Evolutionary conservation across 108 stramenopile genomes (phyloP).

Genomic region (Mediolabrus comicus): DNA sequence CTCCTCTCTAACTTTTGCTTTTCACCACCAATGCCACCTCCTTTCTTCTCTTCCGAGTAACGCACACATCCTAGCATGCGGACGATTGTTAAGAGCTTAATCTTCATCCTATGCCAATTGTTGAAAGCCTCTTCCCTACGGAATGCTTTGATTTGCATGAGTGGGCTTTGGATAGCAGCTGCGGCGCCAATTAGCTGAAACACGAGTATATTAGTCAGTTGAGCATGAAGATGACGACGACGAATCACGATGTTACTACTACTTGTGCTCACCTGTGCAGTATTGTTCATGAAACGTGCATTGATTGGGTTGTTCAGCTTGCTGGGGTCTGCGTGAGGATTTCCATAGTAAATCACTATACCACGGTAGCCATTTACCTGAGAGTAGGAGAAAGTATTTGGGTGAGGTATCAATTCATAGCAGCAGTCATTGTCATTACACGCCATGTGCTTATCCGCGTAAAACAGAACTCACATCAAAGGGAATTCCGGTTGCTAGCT

Average conservation of each 20-base stretch:
- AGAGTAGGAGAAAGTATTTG: too few species aligned
- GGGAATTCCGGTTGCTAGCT: conserved; percentile 9
- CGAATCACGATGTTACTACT: too few species aligned
- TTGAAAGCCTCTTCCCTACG: neutral
- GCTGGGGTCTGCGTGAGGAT: conserved; percentile 4
- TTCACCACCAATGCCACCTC: neutral
- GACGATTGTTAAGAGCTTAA: conserved; percentile 16
- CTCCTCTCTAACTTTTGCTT: too few species aligned
- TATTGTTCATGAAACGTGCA: conserved; percentile 9
- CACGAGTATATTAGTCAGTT: too few species aligned
- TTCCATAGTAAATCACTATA: conserved; percentile 43
- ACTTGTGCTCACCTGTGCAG: too few species aligned
- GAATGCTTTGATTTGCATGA: conserved; percentile 8
- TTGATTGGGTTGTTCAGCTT: conserved; percentile 29
- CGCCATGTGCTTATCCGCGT: too few species aligned
- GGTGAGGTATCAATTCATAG: too few species aligned
- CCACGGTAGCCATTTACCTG: conserved; percentile 26
- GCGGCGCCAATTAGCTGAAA: conserved; percentile 46
- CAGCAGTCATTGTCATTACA: too few species aligned
- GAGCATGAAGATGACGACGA: too few species aligned
- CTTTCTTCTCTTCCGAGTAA: neutral
- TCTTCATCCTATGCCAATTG: conserved; percentile 15
- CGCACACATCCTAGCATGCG: conserved; percentile 5
- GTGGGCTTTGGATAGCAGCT: conserved; percentile 16
- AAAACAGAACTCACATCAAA: too few species aligned